Conservation (phyloP, 2,329 filamentous ascomycete genomes). For the Penicillium occitanis region DNA sequence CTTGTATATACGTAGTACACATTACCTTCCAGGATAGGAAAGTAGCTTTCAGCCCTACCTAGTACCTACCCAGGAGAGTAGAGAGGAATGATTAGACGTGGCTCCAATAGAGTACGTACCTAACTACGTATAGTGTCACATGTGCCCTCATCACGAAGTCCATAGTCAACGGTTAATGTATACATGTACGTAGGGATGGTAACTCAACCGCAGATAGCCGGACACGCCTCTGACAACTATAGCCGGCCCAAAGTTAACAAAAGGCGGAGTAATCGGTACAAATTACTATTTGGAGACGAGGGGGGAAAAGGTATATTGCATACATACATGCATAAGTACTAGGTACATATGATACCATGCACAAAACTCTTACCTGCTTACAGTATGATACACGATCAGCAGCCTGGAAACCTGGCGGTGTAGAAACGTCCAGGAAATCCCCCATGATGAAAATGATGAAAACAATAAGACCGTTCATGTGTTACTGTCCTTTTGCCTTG, state of each 20-base stretch:
- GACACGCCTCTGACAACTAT: background rate
- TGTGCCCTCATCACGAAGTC: no score
- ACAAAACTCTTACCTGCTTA: background rate
- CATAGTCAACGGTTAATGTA: no score
- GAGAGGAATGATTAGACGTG: background rate
- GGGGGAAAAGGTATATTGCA: background rate
- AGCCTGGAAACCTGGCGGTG: background rate
- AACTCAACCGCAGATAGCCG: background rate
- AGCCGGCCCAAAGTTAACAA: background rate
- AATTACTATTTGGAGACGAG: background rate
- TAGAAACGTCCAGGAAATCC: background rate
- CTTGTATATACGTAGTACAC: background rate
- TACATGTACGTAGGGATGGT: no score
- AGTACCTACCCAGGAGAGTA: background rate
- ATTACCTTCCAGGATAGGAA: background rate
- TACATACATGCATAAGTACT: background rate
- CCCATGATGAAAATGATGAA: background rate
- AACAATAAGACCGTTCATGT: background rate
- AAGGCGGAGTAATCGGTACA: background rate
- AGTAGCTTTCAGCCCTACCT: conserved; percentile 8
- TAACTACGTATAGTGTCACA: background rate
- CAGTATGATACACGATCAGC: background rate
- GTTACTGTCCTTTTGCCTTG: background rate
- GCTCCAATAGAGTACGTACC: background rate
- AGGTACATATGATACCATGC: background rate